Conservation (phyloP, 768 basidiomycete species). For the Panus rudis region DNA sequence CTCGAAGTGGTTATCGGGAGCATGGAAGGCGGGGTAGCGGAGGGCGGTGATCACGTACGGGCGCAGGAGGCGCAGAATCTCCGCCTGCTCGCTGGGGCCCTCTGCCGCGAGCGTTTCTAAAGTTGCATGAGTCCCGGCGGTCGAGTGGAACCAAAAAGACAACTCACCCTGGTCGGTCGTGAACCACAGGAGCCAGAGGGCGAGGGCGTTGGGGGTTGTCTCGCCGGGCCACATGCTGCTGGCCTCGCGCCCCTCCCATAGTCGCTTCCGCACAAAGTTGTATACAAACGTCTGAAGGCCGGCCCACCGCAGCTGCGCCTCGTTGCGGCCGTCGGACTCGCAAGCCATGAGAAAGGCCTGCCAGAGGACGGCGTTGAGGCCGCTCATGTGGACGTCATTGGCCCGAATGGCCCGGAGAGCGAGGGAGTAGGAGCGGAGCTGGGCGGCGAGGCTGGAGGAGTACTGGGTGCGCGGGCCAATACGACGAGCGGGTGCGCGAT, state of each 20-base stretch:
- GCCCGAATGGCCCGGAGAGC: constrained; percentile 26
- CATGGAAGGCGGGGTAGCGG: constrained; percentile 50
- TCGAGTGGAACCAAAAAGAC: background rate
- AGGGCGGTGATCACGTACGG: constrained; percentile 36
- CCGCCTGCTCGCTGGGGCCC: constrained; percentile 5
- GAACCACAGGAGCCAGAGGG: constrained; percentile 61
- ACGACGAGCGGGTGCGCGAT: constrained; percentile 42
- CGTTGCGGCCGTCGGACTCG: constrained; percentile 66
- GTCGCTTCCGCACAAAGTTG: constrained; percentile 34
- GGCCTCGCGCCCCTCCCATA: constrained; percentile 32
- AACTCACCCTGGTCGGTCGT: constrained; percentile 43
- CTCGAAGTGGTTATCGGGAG: constrained; percentile 53
- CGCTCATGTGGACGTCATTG: constrained; percentile 21
- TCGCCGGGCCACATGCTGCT: constrained; percentile 55
- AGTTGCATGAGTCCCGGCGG: background rate
- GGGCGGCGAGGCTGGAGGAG: constrained; percentile 29
- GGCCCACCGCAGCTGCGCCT: constrained; percentile 45
- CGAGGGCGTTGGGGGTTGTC: constrained; percentile 39
- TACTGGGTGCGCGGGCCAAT: constrained; percentile 34
- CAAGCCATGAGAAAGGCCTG: constrained; percentile 47
- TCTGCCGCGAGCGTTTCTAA: constrained; percentile 11
- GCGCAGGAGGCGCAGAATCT: constrained; percentile 28
- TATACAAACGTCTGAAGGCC: constrained; percentile 42
- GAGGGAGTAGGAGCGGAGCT: constrained; percentile 32
- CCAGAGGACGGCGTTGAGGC: constrained; percentile 35